Conservation (phyloP, 371 early-diverging fungal genomes). For the Syncephalastrum racemosum region DNA sequence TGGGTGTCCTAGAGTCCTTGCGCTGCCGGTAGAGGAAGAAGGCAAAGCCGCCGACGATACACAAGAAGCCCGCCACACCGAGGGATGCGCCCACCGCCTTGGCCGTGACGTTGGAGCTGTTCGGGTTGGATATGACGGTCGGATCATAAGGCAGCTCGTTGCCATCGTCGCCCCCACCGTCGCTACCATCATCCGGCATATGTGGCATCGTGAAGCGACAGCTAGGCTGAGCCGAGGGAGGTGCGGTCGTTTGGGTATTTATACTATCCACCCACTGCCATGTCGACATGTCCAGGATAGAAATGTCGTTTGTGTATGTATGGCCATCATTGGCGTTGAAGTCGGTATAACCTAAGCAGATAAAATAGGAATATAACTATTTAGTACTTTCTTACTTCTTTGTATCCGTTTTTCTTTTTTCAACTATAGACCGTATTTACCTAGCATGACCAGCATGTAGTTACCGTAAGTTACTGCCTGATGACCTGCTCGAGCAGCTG, state of each 20-base stretch:
- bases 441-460: conserved; percentile 42
- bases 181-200: conserved; percentile 7
- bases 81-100: conserved; percentile 37
- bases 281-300: conserved; percentile 33
- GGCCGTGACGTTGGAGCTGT: conserved; percentile 9
- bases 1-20: conserved; percentile 21
- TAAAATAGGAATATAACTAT: too few species aligned
- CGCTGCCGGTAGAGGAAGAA: conserved; percentile 13
- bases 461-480: conserved; percentile 34
- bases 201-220: conserved; percentile 29
- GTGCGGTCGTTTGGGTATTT: conserved; percentile 1
- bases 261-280: conserved; percentile 46
- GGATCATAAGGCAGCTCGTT: conserved; percentile 18
- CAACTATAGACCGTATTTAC: conserved; percentile 7
- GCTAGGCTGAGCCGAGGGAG: background rate
- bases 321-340: background rate
- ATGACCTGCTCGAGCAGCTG: conserved; percentile 36
- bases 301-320: conserved; percentile 27
- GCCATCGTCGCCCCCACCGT: conserved; percentile 4
- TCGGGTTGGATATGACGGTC: conserved; percentile 26
- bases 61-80: conserved; percentile 18
- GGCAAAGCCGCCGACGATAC: conserved; percentile 7
- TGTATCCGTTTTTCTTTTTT: conserved; percentile 12
- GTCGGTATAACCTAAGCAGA: conserved; percentile 21
- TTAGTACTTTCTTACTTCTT: too few species aligned